Conservation (phyloP, 2,329 filamentous ascomycete genomes). For the Scedosporium apiospermum region DNA sequence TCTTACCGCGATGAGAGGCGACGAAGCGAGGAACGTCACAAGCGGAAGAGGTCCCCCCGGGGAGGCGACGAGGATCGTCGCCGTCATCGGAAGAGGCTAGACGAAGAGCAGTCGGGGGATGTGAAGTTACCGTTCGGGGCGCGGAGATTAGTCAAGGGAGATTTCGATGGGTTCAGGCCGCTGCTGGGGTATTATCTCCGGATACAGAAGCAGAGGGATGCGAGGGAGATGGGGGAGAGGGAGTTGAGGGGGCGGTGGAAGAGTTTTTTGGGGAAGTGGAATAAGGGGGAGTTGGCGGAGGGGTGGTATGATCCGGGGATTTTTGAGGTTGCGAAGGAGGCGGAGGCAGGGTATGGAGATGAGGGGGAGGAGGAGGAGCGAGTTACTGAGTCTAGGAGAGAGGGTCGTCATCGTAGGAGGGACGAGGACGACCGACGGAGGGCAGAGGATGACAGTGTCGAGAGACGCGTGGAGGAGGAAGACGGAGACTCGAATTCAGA, state of each 20-base stretch:
- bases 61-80: neutral
- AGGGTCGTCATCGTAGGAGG: neutral
- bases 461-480: conserved; percentile 12
- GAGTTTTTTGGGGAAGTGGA: conserved; percentile 88
- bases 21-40: neutral
- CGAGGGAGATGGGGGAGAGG: conserved; percentile 61
- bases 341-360: conserved; percentile 10
- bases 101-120: neutral
- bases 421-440: neutral
- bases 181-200: conserved; percentile 80
- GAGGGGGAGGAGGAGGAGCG: conserved; percentile 7
- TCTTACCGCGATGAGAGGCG: neutral
- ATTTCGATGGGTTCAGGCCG: conserved; percentile 55
- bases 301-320: conserved; percentile 87
- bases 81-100: neutral
- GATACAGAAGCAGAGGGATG: conserved; percentile 69
- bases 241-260: conserved; percentile 84
- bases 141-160: conserved; percentile 55
- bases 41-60: neutral
- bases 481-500: conserved; percentile 8
- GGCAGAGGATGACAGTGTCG: neutral
- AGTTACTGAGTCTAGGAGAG: conserved; percentile 2
- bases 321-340: conserved; percentile 25
- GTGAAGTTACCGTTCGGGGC: conserved; percentile 54
- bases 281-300: conserved; percentile 74